Evolutionary conservation across 192 early-diverging fungal genomes (phyloP), one percentile per base, ranked within the genome.

Genomic region (Podila horticola): DNA sequence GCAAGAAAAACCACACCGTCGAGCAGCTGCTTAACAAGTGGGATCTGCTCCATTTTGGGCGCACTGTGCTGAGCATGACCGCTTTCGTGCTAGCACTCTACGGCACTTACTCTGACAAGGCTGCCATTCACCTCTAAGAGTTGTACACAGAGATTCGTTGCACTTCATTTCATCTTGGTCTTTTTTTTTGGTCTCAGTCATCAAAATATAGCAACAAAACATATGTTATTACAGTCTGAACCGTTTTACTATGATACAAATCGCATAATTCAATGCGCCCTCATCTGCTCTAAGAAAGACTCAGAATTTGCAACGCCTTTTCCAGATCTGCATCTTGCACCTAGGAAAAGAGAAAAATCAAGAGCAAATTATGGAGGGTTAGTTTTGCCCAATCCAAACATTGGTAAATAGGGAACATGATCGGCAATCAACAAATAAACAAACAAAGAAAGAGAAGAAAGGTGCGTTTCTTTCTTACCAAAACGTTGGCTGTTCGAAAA

Each of bases 401-500:
- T n/a, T n/a, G n/a, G n/a, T n/a, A n/a, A n/a, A n/a, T n/a, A n/a
- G n/a, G n/a, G n/a, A n/a, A n/a, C n/a, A n/a, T n/a, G n/a, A n/a
- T n/a, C n/a, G n/a, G n/a, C 20, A n/a, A 24, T 12, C 2, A 17
- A 17, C 20, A 17, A 24, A 0, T 0, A 4, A 66, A 17, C 58
- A 66, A 17, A 67, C 33, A 58, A 67, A 51, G 8, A 36, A 36
- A 36, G 34, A n/a, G 3, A 34, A 34, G 2, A 34, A 34, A 4
- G 33, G 7, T 3, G 33, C 5, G 33, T 34, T 36, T n/a, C 15
- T 9, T 1, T 29, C 75, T 69, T 79, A 90, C 90, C 75, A 91
- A 57, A 0, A 91, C 75, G 67, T 91, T 91, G 10, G 90, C 88
- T 1, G 90, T 91, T 19, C 72, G 83, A 49, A 71, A 88, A 13